Evolutionary conservation across 116 monocot genomes (phyloP).

Genomic region (Dioscorea cayenensis): DNA sequence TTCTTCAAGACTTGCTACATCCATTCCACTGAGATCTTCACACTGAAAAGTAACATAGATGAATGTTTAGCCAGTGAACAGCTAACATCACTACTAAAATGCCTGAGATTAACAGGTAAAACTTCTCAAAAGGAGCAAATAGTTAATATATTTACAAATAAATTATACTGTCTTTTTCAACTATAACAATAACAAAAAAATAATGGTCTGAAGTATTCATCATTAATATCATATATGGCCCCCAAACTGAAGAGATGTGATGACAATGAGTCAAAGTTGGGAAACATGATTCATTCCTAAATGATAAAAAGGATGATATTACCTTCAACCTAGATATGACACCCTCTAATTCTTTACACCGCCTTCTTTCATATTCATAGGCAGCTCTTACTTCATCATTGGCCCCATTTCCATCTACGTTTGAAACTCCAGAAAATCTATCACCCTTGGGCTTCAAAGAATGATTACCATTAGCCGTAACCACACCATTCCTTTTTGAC

Average conservation of each 20-base stretch:
- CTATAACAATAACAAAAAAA: too few species aligned
- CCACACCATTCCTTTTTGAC: conserved; percentile 32
- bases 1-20: conserved; percentile 61
- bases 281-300: too few species aligned
- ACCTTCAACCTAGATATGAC: conserved; percentile 75
- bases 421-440: conserved; percentile 8
- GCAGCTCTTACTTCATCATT: conserved; percentile 53
- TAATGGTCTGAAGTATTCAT: too few species aligned
- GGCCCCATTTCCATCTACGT: conserved; percentile 17
- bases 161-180: too few species aligned
- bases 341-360: conserved; percentile 66
- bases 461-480: conserved; percentile 19
- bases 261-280: too few species aligned
- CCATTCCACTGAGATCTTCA: conserved; percentile 67
- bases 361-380: conserved; percentile 65
- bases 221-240: too few species aligned
- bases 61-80: background rate
- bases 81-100: too few species aligned
- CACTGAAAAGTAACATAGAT: conserved; percentile 31
- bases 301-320: background rate
- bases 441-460: conserved; percentile 12
- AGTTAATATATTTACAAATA: too few species aligned
- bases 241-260: too few species aligned
- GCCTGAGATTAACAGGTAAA: too few species aligned
- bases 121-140: too few species aligned